Evolutionary conservation across 1,284 basidiomycete genomes (phyloP), one percentile per base, ranked within the genome.

Genomic region (Ustilago trichophora): DNA sequence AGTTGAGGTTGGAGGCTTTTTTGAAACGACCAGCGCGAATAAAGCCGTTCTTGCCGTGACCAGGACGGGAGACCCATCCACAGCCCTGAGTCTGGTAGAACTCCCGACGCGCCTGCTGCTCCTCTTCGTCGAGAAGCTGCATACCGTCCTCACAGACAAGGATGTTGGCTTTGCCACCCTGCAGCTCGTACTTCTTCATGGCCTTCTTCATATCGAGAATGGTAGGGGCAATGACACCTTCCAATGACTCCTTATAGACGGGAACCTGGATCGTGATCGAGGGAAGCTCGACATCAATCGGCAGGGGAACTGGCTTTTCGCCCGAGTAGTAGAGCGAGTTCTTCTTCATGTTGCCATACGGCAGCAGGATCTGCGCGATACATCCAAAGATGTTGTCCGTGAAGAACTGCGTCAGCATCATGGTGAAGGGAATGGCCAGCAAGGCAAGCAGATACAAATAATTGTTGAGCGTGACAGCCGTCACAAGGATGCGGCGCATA

Each of bases 1-100:
- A 85, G 83, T 88, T 92, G 8, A 93, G 90, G 82, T 93, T 93
- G 1, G 88, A 89, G 0, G 90, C 91, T 82, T 93, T 93, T 85
- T 93, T 92, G 85, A 92, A 93, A 26, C 90, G 87, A 64, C 91
- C 91, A 12, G 89, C 89, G 52, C 91, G 89, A 55, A 87, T 85
- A 83, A 87, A 92, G 27, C 27, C 27, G 78, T 87, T 89, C 67
- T 82, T 72, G 72, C 88, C 86, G 79, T 90, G 88, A 41, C 85
- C 85, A 7, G 91, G 91, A 43, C 91, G 88, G 24, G 91, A 88
- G 57, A 91, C 88, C 87, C 89, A 92, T 31, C 89, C 90, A 72
- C 92, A 90, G 73, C 88, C 88, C 75, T 92, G 90, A 26, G 64
- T 51, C 47, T 88, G 87, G 76, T 92, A 93, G 79, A 89, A 92